Evolutionary conservation across 768 basidiomycete species (phyloP), one percentile per base, ranked within the genome.

Genomic region (Suillus luteus): DNA sequence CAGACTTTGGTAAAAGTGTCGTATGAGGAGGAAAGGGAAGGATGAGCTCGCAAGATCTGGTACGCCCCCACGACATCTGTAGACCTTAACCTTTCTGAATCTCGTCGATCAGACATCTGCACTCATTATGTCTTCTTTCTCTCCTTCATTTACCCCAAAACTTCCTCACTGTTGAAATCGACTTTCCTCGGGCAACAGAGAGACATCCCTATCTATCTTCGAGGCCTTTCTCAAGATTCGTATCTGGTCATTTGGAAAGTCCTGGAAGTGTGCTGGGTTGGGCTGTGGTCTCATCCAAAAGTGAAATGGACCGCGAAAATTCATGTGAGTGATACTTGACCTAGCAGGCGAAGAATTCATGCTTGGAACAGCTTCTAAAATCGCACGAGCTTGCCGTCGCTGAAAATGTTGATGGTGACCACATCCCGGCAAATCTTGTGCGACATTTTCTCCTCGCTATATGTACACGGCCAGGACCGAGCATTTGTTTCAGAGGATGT

Each of bases 381-480:
- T 77, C 96, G 3, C 93, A 96, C 66, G 86, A 88, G 14, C 85
- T 91, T 2, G 73, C 73, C 5, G 74, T 71, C 38, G 68, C 85
- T 0, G 87, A 89, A 66, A 79, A 77, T 8, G 73, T 74, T 1
- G 79, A 83, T 22, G 72, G 77, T 3, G 86, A 87, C 15, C 78
- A 86, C 52, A 74, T 88, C 22, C 89, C 88, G 11, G 93, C 90
- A 1, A 88, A 96, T 67, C 81, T 96, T 4, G 87, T 85, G 0
- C 92, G 93, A 64, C 93, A 95, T 69, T 98, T 97, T 74, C n/a
- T n/a, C n/a, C 78, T 97, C 11, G 90, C 90, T 2, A 86, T 94
- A 35, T 92, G 90, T 69, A 90, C 92, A 0, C 86, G 85, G 31
- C 91, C 93, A 0, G 94, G 95, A 0, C 77, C 81, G 14, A 95